These are phyloP conservation scores for Aurantiochytrium sp. DNA, from an alignment of 108 stramenopile species.

Conservation along the genomic window DNA sequence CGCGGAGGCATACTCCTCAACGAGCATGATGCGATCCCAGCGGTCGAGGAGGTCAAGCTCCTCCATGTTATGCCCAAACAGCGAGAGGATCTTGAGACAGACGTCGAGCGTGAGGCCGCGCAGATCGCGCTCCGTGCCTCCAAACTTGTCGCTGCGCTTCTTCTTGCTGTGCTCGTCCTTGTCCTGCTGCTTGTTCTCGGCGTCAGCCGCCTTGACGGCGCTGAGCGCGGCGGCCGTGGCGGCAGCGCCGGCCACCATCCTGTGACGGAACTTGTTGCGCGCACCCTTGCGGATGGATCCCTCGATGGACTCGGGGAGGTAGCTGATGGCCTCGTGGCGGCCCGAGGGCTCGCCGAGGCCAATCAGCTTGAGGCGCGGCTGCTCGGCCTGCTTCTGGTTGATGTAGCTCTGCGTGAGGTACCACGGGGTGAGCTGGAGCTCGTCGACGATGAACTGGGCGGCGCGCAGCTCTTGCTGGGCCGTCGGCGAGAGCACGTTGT, in stretches of 20 bases:
- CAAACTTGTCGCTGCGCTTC: background rate
- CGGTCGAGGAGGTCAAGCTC: slow-evolving; percentile 22
- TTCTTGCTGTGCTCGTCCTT: background rate
- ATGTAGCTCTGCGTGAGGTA: slow-evolving; percentile 7
- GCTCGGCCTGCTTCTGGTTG: background rate
- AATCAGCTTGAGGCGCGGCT: slow-evolving; percentile 10
- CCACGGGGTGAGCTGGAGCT: slow-evolving; percentile 29
- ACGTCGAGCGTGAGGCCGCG: background rate
- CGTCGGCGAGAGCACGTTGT: background rate
- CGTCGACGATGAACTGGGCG: slow-evolving; percentile 19
- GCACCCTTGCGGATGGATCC: background rate
- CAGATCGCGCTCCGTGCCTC: background rate
- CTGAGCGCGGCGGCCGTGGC: background rate
- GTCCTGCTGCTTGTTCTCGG: background rate
- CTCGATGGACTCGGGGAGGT: background rate
- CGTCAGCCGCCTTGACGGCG: background rate
- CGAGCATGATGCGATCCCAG: slow-evolving; percentile 27
- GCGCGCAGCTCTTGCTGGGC: background rate
- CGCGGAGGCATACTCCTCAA: slow-evolving; percentile 22
- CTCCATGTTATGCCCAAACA: background rate
- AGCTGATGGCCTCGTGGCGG: background rate
- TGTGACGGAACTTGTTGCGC: background rate
- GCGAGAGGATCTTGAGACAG: background rate
- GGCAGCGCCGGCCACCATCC: background rate
- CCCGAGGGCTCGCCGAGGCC: slow-evolving; percentile 27